Evolutionary conservation across 2,329 filamentous ascomycete species (phyloP).

Genomic region (Hymenoscyphus occultus): DNA sequence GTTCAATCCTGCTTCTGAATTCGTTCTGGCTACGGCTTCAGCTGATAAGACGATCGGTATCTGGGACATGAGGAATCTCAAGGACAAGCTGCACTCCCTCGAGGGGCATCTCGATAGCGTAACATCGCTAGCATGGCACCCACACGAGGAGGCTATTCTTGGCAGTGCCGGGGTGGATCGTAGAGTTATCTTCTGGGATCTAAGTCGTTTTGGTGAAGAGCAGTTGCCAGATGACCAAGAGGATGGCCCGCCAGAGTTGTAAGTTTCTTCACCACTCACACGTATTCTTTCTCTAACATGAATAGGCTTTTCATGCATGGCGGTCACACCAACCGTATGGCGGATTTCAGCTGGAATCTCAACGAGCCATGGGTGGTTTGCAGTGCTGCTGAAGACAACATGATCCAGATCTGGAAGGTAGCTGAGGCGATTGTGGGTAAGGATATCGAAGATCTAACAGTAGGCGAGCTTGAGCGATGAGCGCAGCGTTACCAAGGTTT

Average conservation of each 20-base stretch:
- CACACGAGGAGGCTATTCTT: slow-evolving; percentile 80
- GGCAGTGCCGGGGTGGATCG: slow-evolving; percentile 92
- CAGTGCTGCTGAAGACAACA: slow-evolving; percentile 93
- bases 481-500: slow-evolving; percentile 13
- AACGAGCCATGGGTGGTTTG: slow-evolving; percentile 97
- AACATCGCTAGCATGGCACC: slow-evolving; percentile 92
- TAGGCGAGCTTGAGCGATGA: slow-evolving; percentile 70
- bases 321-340: slow-evolving; percentile 93
- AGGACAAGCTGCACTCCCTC: slow-evolving; percentile 83
- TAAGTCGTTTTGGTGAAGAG: slow-evolving; percentile 88
- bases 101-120: slow-evolving; percentile 88
- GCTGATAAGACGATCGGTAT: slow-evolving; percentile 93
- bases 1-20: slow-evolving; percentile 91
- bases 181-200: slow-evolving; percentile 93
- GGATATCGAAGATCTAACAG: slow-evolving; percentile 70
- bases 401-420: slow-evolving; percentile 92
- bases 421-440: slow-evolving; percentile 77
- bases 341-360: slow-evolving; percentile 96
- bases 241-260: slow-evolving; percentile 93
- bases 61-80: slow-evolving; percentile 91
- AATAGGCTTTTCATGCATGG: slow-evolving; percentile 93
- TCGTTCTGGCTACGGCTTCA: slow-evolving; percentile 85
- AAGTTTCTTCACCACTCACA: slow-evolving; percentile 40
- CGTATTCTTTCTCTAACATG: slow-evolving; percentile 10
- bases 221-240: slow-evolving; percentile 93